Evolutionary conservation across 2,329 filamentous ascomycete genomes (phyloP).

Genomic region (Triangularia verruculosa): DNA sequence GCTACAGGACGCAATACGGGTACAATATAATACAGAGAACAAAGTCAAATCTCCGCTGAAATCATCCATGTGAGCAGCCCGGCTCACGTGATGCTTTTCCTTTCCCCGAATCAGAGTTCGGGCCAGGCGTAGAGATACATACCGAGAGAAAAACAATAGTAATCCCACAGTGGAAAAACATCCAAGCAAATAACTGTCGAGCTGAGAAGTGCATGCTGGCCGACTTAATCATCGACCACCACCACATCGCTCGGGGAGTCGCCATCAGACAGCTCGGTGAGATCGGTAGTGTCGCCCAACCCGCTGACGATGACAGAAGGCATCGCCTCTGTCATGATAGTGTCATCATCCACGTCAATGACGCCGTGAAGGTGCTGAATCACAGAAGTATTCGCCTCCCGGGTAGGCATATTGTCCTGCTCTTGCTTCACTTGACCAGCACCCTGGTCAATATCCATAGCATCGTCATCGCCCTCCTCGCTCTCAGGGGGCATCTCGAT

Average conservation of each 20-base stretch:
- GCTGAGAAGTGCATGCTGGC: not conserved
- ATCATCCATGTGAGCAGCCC: not conserved
- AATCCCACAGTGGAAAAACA: not conserved
- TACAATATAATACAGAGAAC: not conserved
- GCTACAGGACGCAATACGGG: not conserved
- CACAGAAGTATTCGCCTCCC: not conserved
- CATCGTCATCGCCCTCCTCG: not conserved
- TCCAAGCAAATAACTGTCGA: not conserved
- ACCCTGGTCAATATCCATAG: not conserved
- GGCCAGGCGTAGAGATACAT: no score
- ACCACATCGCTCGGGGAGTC: not conserved
- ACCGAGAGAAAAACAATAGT: no score
- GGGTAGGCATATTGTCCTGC: not conserved
- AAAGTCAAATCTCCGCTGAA: not conserved
- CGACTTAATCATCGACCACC: not conserved
- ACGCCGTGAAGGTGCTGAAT: not conserved
- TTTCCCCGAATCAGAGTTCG: no score
- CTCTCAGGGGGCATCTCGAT: slow-evolving; percentile 1
- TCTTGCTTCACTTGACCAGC: not conserved
- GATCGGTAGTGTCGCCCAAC: not conserved
- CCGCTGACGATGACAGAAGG: not conserved
- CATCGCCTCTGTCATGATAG: not conserved
- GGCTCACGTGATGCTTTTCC: no score
- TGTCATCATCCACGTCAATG: not conserved
- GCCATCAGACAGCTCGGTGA: not conserved